These are phyloP conservation scores for Cerrena zonata DNA, from an alignment of 1,284 basidiomycete species.

Conservation along the genomic window DNA sequence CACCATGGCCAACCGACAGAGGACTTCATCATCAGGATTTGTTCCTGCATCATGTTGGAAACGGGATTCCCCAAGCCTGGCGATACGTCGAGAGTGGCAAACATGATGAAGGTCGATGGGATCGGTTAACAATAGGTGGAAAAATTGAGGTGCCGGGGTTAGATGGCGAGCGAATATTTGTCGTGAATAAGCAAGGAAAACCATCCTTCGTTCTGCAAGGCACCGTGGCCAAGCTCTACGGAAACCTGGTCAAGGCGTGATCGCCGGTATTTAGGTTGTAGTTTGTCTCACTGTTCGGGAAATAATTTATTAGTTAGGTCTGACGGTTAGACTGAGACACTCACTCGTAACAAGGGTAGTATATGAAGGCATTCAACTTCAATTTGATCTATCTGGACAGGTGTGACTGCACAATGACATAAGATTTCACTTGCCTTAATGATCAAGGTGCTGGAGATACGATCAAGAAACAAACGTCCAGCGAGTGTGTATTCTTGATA, in stretches of 20 bases:
- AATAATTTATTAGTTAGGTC: too few relatives aligned
- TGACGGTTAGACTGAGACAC: too few relatives aligned
- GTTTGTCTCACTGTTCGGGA: neutral
- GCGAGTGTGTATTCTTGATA: neutral
- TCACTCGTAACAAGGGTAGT: neutral
- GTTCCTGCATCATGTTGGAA: neutral
- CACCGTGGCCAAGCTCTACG: neutral
- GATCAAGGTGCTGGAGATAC: neutral
- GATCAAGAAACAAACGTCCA: neutral
- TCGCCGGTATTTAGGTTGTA: neutral
- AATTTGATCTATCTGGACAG: neutral
- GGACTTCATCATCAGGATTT: neutral
- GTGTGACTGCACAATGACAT: neutral
- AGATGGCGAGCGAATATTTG: neutral
- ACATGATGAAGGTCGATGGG: neutral
- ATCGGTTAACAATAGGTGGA: neutral
- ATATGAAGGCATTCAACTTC: neutral
- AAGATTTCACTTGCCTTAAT: neutral
- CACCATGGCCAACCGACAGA: neutral
- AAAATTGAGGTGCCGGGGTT: neutral
- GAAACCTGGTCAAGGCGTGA: neutral
- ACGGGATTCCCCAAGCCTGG: neutral
- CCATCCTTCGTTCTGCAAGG: neutral
- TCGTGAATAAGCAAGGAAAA: neutral
- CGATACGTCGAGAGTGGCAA: neutral